A percentile compares a stretch with the other conserved stretches of the same genome.
phyloP scores from a whole-genome alignment of 371 early-diverging fungal species.

The Rhizopus microsporus region DNA sequence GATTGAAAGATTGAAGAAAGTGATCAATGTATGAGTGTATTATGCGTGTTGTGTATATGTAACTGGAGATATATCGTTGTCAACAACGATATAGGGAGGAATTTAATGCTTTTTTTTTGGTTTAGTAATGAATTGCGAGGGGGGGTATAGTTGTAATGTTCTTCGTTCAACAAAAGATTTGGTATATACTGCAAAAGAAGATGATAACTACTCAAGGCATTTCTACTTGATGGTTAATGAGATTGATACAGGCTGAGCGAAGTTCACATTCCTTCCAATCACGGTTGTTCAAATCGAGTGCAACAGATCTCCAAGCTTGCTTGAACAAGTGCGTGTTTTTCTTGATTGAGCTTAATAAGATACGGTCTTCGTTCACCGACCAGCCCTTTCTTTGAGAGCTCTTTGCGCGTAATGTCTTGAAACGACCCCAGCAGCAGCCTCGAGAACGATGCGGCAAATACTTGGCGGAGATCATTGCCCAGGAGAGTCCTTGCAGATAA shows the following conservation, averaged over 20 bases:
- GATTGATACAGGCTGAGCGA: conserved; percentile 28
- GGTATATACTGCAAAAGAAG: no score
- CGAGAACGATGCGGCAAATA: conserved; percentile 48
- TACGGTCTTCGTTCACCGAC: conserved; percentile 32
- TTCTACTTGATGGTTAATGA: neutral
- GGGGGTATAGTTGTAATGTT: no score
- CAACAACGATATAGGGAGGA: no score
- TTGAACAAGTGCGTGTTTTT: conserved; percentile 42
- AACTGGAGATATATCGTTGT: no score
- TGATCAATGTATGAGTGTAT: no score
- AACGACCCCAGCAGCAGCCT: conserved; percentile 50
- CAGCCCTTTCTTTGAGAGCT: conserved; percentile 31
- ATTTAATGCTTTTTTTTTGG: no score
- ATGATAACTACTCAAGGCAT: no score
- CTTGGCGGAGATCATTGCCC: conserved; percentile 47
- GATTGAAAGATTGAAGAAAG: no score
- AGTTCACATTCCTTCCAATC: conserved; percentile 43
- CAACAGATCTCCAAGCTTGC: conserved; percentile 47
- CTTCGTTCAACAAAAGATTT: no score
- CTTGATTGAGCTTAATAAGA: conserved; percentile 30
- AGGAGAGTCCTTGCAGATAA: conserved; percentile 44
- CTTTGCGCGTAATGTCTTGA: conserved; percentile 42
- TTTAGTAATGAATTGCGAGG: no score
- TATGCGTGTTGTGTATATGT: no score
- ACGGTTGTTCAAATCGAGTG: conserved; percentile 32